These are phyloP conservation scores for Pleurotus ostreatus DNA, from an alignment of 768 basidiomycete genomes.

Conservation along the genomic window DNA sequence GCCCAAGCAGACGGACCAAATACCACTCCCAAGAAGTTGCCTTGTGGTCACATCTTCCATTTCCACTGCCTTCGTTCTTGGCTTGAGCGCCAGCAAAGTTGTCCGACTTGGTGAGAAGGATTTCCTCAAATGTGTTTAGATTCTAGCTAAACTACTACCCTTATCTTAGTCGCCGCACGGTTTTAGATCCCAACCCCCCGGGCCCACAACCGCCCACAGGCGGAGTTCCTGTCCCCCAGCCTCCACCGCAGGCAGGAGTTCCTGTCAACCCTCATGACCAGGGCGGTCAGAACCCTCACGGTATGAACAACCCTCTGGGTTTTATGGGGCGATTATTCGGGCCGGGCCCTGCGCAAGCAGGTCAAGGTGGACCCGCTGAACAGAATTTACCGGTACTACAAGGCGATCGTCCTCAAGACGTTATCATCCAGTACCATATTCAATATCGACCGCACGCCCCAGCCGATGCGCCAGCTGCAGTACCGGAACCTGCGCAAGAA, in stretches of 20 bases:
- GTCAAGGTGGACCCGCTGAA: conserved; percentile 10
- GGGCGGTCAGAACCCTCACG: conserved; percentile 29
- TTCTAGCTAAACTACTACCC: neutral
- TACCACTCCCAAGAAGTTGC: conserved; percentile 93
- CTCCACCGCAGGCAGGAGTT: conserved; percentile 18
- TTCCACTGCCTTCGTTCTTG: conserved; percentile 96
- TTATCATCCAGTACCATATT: conserved; percentile 63
- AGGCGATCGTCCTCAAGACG: conserved; percentile 30
- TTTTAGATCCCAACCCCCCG: conserved; percentile 50
- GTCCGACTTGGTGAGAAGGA: conserved; percentile 82
- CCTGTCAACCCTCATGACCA: conserved; percentile 27
- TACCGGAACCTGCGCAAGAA: conserved; percentile 11
- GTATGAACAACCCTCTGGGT: conserved; percentile 45
- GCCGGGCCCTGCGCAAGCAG: conserved; percentile 25
- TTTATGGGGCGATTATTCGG: conserved; percentile 57
- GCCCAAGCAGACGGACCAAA: conserved; percentile 69
- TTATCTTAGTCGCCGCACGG: conserved; percentile 64
- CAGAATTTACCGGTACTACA: conserved; percentile 17
- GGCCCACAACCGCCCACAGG: conserved; percentile 27
- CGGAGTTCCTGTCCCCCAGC: conserved; percentile 24
- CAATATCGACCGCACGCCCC: conserved; percentile 46
- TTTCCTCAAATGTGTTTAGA: conserved; percentile 11
- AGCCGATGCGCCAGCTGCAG: conserved; percentile 13
- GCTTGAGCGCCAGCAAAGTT: conserved; percentile 98
- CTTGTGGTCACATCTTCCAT: conserved; percentile 97